Base-by-base conservation (phyloP, 257 asterid genomes). In the Solanum medicagineum region DNA sequence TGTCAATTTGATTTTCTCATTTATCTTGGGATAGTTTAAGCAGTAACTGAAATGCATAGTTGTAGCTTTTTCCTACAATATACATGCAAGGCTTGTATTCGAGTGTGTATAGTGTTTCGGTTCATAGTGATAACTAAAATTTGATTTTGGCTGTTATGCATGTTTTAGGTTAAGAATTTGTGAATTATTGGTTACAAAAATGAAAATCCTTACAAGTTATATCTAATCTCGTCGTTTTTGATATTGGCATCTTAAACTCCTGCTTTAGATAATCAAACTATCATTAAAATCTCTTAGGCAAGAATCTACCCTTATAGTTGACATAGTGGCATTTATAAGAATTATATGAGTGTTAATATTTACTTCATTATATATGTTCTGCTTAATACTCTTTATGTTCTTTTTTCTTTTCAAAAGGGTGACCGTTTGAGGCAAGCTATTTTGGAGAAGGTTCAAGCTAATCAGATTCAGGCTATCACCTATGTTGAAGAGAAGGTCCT, bases 401-500 rank as follows among this genome's bases (percentile, higher is more conserved):
- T 57, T 56, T 87, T 63, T 63, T 13, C 79, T 81, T 66, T 87
- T 79, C 82, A 63, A 80, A 84, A 97, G 99, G 98, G 98, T 16
- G 98, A 97, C 9, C 95, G 93, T 44, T 75, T 95, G 71, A 90
- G 95, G 87, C 97, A 94, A 91, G 95, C 94, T 60, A 82, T 97
- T 45, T 32, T 91, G 59, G 99, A 93, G 87, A 97, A 95, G 89
- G 90, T 92, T 88, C 99, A 93, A 82, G 94, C 95, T 36, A 90
- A 90, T 85, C 99, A 97, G 86, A 94, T 95, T 83, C 98, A 93
- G 66, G 93, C 94, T 6, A 86, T 97, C 88, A 91, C 98, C 63
- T 94, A 91, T 24, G 87, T 94, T 6, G 99, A 95, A 87, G 99
- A 95, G 82, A 95, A 91, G 91, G 94, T 95, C 59, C 56, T 90